These are phyloP conservation scores for Nissolia schottii DNA, from an alignment of 306 rosid genomes.

Conservation along the genomic window DNA sequence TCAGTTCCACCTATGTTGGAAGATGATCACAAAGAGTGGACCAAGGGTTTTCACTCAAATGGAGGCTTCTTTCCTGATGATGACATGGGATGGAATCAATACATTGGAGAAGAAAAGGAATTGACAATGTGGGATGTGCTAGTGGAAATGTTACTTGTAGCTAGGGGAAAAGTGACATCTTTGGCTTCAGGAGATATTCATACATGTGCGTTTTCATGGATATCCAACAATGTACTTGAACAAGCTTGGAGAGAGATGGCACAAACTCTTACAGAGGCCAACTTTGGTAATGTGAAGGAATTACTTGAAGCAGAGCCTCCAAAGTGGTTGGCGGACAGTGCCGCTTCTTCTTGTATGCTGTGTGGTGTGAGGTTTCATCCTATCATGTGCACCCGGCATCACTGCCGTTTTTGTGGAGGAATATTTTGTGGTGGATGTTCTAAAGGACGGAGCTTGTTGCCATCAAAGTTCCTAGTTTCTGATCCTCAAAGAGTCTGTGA, in stretches of 20 bases:
- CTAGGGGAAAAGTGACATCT: slow-evolving; percentile 73
- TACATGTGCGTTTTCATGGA: slow-evolving; percentile 47
- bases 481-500: slow-evolving; percentile 94
- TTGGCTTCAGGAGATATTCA: slow-evolving; percentile 60
- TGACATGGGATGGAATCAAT: slow-evolving; percentile 81
- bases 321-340: slow-evolving; percentile 91
- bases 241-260: slow-evolving; percentile 96
- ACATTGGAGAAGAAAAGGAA: slow-evolving; percentile 69
- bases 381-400: slow-evolving; percentile 90
- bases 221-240: slow-evolving; percentile 66
- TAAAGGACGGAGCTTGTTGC: slow-evolving; percentile 85
- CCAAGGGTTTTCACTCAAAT: slow-evolving; percentile 56
- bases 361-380: slow-evolving; percentile 94
- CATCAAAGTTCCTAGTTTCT: slow-evolving; percentile 61
- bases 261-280: slow-evolving; percentile 78
- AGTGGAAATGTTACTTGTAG: slow-evolving; percentile 78
- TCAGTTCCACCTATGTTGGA: slow-evolving; percentile 97
- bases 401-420: slow-evolving; percentile 97
- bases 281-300: slow-evolving; percentile 58
- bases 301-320: slow-evolving; percentile 87
- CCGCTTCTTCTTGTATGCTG: slow-evolving; percentile 88
- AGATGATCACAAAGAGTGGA: slow-evolving; percentile 65
- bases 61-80: slow-evolving; percentile 88
- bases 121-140: slow-evolving; percentile 98
- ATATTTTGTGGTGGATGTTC: slow-evolving; percentile 93